Evolutionary conservation across 805 yeast genomes (phyloP).

Genomic region (Lipomyces yamanashiensis): DNA sequence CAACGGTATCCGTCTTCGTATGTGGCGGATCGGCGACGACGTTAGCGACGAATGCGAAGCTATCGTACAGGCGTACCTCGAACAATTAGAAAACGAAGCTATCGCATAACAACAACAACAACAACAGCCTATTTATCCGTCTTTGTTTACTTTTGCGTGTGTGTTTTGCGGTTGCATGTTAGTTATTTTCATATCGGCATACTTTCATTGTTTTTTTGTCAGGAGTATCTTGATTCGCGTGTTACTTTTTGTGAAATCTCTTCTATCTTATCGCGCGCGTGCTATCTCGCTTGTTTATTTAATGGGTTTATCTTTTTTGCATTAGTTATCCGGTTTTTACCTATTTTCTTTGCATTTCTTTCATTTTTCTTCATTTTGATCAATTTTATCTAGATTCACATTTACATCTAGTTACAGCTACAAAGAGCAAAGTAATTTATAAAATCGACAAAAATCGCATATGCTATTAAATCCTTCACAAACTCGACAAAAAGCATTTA

Average conservation of each 20-base stretch:
- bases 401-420: too few species aligned
- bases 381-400: too few species aligned
- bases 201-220: background rate
- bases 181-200: background rate
- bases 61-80: slow-evolving; percentile 29
- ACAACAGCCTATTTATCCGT: too few species aligned
- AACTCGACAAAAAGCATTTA: too few species aligned
- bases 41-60: slow-evolving; percentile 46
- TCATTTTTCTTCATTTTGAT: background rate
- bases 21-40: slow-evolving; percentile 53
- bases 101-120: background rate
- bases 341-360: background rate
- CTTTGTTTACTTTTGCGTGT: background rate
- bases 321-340: background rate
- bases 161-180: background rate
- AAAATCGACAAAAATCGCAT: too few species aligned
- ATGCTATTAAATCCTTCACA: too few species aligned
- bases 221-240: too few species aligned
- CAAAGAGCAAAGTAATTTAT: too few species aligned
- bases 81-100: slow-evolving; percentile 10
- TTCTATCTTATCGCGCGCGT: too few species aligned
- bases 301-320: too few species aligned
- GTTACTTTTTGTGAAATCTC: too few species aligned
- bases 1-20: slow-evolving; percentile 46
- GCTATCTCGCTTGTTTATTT: too few species aligned